Conservation (phyloP, 352 stramenopile species). For the Phytophthora sp. region DNA sequence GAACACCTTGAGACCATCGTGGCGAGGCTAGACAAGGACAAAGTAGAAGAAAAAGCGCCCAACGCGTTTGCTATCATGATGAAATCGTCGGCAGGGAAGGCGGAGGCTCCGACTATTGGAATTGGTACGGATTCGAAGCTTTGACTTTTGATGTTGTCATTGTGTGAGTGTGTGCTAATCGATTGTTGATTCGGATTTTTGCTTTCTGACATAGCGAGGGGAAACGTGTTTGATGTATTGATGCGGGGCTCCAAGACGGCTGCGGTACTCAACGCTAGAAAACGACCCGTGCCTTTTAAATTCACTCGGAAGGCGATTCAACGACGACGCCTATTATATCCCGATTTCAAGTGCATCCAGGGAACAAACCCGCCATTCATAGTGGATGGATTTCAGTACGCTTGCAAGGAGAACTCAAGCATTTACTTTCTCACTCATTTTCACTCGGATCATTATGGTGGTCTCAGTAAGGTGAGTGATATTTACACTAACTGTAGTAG, state of each 20-base stretch:
- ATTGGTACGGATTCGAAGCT: slow-evolving; percentile 15
- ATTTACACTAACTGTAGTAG: neutral
- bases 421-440: slow-evolving; percentile 98
- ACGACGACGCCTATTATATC: slow-evolving; percentile 45
- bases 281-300: slow-evolving; percentile 42
- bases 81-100: slow-evolving; percentile 38
- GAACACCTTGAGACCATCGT: slow-evolving; percentile 32
- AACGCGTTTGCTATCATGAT: slow-evolving; percentile 75
- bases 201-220: slow-evolving; percentile 28
- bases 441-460: slow-evolving; percentile 96
- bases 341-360: slow-evolving; percentile 82
- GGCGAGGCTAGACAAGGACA: slow-evolving; percentile 16
- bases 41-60: slow-evolving; percentile 4
- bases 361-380: slow-evolving; percentile 84
- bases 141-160: slow-evolving; percentile 9
- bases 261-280: slow-evolving; percentile 44
- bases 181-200: too few relatives aligned
- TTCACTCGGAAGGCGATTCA: slow-evolving; percentile 32
- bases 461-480: slow-evolving; percentile 73
- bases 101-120: neutral
- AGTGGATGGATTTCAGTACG: slow-evolving; percentile 89
- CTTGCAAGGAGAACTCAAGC: slow-evolving; percentile 70
- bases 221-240: slow-evolving; percentile 83
- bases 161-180: too few relatives aligned
- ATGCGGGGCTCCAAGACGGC: slow-evolving; percentile 82